These are phyloP conservation scores for Globomyces sp. DNA, from an alignment of 371 early-diverging fungal genomes.

Conservation along the genomic window DNA sequence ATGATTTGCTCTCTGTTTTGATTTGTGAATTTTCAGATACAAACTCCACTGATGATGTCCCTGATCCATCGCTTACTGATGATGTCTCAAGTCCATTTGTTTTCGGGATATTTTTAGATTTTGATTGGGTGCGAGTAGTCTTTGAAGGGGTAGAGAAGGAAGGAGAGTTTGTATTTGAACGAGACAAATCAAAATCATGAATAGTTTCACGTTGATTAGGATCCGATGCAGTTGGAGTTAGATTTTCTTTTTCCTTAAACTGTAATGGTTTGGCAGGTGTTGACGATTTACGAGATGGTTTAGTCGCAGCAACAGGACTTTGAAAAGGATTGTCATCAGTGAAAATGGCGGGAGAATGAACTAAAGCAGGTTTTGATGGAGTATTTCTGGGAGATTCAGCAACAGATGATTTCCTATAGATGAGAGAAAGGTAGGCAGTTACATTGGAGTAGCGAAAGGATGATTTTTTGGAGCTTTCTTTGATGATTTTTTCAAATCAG, in stretches of 20 bases:
- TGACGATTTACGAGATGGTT: no score
- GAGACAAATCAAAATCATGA: background rate
- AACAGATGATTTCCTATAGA: background rate
- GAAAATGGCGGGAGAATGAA: constrained; percentile 5
- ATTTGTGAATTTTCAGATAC: no score
- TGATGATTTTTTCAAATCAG: constrained; percentile 1
- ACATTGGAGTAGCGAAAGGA: background rate
- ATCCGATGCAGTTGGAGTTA: background rate
- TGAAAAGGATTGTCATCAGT: constrained; percentile 27
- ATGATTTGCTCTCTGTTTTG: constrained; percentile 9
- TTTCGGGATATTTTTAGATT: no score
- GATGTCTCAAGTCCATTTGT: no score
- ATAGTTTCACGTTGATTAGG: background rate
- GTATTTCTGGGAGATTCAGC: background rate
- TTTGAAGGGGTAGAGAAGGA: background rate
- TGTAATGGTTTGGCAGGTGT: background rate
- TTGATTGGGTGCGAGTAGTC: background rate
- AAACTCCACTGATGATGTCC: no score
- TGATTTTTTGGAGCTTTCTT: constrained; percentile 2
- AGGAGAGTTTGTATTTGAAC: background rate
- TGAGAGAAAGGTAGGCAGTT: background rate
- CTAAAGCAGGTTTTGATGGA: constrained; percentile 10
- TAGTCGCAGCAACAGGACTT: constrained; percentile 7
- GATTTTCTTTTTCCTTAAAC: constrained; percentile 8
- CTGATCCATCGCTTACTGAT: no score